phyloP scores from a whole-genome alignment of 2,329 filamentous ascomycete genomes.

The Neopestalotiopsis sp. region DNA sequence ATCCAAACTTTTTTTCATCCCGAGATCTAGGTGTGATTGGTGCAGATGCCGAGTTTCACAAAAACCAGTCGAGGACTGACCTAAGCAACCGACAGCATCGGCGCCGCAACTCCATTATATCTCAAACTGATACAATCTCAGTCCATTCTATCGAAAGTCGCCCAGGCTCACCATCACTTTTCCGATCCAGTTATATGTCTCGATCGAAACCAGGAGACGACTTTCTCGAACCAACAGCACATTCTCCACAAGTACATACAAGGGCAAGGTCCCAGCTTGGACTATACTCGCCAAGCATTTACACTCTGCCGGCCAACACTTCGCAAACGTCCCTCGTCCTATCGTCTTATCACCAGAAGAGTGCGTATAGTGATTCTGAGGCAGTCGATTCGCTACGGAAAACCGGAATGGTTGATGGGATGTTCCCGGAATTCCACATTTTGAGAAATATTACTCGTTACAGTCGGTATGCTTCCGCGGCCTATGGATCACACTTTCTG shows the following conservation, averaged over 20 bases:
- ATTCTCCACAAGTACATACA: constrained; percentile 31
- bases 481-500: constrained; percentile 69
- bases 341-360: constrained; percentile 54
- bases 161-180: constrained; percentile 46
- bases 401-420: constrained; percentile 61
- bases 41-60: constrained; percentile 33
- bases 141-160: constrained; percentile 52
- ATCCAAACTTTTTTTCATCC: constrained; percentile 45
- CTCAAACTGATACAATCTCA: constrained; percentile 61
- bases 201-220: constrained; percentile 25
- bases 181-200: constrained; percentile 19
- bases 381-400: constrained; percentile 54
- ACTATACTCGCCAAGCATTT: constrained; percentile 58
- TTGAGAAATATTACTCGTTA: constrained; percentile 68
- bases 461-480: constrained; percentile 70
- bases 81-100: constrained; percentile 58
- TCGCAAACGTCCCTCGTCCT: constrained; percentile 61
- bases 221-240: constrained; percentile 18
- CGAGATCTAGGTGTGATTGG: constrained; percentile 40
- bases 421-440: constrained; percentile 65
- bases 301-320: constrained; percentile 62
- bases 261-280: constrained; percentile 37
- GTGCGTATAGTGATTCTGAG: constrained; percentile 53
- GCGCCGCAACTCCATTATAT: constrained; percentile 59
- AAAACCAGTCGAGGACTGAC: constrained; percentile 52